Conservation (phyloP, 73 alveolate genomes). For the Paramecium bursaria region DNA sequence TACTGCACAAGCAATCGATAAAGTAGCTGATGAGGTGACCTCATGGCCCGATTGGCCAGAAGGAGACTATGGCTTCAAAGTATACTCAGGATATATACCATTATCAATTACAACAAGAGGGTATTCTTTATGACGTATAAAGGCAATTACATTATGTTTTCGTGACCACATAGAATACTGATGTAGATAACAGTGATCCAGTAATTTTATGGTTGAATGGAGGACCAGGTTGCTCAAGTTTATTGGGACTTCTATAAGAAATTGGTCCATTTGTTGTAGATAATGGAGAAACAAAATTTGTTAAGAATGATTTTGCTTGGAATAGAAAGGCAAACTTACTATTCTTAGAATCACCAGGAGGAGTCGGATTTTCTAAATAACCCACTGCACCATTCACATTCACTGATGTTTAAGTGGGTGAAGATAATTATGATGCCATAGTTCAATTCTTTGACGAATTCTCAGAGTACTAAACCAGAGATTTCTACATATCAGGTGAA, state of each 20-base stretch:
- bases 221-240: conserved; percentile 99
- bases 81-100: conserved; percentile 45
- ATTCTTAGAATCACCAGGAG: conserved; percentile 97
- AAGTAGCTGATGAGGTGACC: too few species aligned
- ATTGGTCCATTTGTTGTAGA: conserved; percentile 96
- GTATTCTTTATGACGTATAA: too few species aligned
- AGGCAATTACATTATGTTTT: conserved; percentile 46
- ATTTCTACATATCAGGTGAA: conserved; percentile 93
- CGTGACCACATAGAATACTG: neutral
- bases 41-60: too few species aligned
- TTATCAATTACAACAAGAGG: too few species aligned
- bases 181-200: conserved; percentile 80
- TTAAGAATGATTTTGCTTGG: conserved; percentile 94
- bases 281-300: conserved; percentile 80
- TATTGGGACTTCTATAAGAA: conserved; percentile 93
- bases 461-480: conserved; percentile 82
- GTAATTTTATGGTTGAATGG: conserved; percentile 98
- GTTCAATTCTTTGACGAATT: conserved; percentile 75
- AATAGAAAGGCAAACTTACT: conserved; percentile 91
- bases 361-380: conserved; percentile 95
- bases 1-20: too few species aligned
- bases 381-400: conserved; percentile 44
- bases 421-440: conserved; percentile 81
- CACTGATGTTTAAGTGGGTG: conserved; percentile 79
- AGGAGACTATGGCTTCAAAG: conserved; percentile 17